phyloP scores from a whole-genome alignment of 345 rosid species.

The Ceriops decandra region DNA sequence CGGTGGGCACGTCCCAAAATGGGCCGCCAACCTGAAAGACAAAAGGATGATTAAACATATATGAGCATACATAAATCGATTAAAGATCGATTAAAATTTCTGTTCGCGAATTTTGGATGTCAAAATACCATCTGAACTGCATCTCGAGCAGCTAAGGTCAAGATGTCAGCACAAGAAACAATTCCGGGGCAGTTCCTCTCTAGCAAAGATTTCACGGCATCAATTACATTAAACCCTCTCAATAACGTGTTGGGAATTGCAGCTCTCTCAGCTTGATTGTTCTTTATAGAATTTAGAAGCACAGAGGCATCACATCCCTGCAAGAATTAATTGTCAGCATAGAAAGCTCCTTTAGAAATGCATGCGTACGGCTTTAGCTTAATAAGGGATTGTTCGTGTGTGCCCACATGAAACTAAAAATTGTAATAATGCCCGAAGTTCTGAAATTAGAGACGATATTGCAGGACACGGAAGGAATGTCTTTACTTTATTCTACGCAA shows the following conservation, averaged over 20 bases:
- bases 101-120: not conserved
- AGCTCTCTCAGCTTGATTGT: constrained; percentile 42
- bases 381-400: no score
- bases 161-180: constrained; percentile 35
- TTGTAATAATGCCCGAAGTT: no score
- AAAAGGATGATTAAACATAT: not conserved
- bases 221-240: constrained; percentile 48
- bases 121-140: constrained; percentile 32
- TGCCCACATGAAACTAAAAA: no score
- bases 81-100: not conserved
- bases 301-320: constrained; percentile 61
- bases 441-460: no score
- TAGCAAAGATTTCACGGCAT: constrained; percentile 38
- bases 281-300: constrained; percentile 35
- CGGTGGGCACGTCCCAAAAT: constrained; percentile 51
- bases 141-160: constrained; percentile 37
- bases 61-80: no score
- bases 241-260: constrained; percentile 35
- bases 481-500: no score
- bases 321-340: not conserved
- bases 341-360: not conserved
- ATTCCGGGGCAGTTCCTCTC: constrained; percentile 34
- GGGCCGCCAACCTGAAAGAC: constrained; percentile 52
- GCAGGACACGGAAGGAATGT: no score
- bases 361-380: not conserved